Evolutionary conservation across 2,329 filamentous ascomycete genomes (phyloP).

Genomic region (Scytalidium lignicola): DNA sequence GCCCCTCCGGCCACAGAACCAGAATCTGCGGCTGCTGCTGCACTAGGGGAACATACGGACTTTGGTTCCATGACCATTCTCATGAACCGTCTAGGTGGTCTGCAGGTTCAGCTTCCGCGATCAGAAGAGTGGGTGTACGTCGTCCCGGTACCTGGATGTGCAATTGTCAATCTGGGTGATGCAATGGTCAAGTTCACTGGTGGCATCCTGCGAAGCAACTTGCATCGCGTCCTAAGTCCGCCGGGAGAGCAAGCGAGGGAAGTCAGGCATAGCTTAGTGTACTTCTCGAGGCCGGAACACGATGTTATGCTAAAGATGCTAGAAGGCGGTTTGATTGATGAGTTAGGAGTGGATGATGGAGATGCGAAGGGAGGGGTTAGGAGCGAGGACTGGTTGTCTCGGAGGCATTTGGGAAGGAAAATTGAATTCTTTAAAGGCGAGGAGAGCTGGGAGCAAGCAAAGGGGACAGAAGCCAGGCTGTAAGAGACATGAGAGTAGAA

Average conservation of each 20-base stretch:
- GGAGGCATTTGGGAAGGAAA: not conserved
- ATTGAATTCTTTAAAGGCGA: not conserved
- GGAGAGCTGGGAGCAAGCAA: not conserved
- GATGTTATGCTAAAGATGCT: not conserved
- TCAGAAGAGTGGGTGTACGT: constrained; percentile 45
- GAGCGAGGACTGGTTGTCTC: not conserved
- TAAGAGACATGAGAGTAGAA: too few species aligned
- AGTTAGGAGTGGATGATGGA: not conserved
- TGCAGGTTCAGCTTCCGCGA: constrained; percentile 44
- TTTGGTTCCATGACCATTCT: constrained; percentile 51
- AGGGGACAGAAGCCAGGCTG: not conserved
- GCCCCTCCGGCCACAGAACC: constrained; percentile 32
- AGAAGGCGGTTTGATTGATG: not conserved
- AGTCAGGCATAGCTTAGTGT: constrained; percentile 46
- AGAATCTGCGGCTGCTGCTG: constrained; percentile 37
- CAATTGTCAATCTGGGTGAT: constrained; percentile 38
- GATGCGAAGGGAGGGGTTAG: not conserved
- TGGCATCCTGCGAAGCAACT: constrained; percentile 33
- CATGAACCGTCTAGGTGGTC: constrained; percentile 50
- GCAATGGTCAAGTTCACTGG: constrained; percentile 39
- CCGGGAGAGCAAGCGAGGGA: constrained; percentile 39
- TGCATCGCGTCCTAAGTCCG: constrained; percentile 45
- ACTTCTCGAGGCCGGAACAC: constrained; percentile 43
- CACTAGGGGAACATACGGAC: constrained; percentile 50
- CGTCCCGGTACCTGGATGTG: constrained; percentile 42